A percentile compares a stretch with the other conserved stretches of the same genome.
phyloP scores from a whole-genome alignment of 768 basidiomycete species.

The Panellus pusillus region DNA sequence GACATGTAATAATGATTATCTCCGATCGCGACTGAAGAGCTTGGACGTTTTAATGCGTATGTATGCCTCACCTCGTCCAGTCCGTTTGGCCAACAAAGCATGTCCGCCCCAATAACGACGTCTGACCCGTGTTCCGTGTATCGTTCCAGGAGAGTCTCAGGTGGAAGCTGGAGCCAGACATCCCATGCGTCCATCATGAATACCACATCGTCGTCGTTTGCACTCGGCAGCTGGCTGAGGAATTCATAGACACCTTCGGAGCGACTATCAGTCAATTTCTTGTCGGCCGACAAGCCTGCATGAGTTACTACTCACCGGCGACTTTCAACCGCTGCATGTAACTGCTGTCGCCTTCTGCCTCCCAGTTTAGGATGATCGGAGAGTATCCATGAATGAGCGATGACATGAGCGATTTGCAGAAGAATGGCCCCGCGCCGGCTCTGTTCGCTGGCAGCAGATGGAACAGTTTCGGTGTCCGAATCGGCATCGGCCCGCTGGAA shows the following conservation, averaged over 20 bases:
- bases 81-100: slow-evolving; percentile 17
- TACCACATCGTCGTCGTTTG: slow-evolving; percentile 9
- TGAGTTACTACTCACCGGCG: slow-evolving; percentile 1
- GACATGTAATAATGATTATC: not conserved
- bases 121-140: slow-evolving; percentile 3
- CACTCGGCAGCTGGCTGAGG: not conserved
- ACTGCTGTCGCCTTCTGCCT: slow-evolving; percentile 8
- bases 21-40: too few relatives aligned
- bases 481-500: not conserved
- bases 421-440: not conserved
- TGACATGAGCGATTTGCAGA: slow-evolving; percentile 17
- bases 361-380: slow-evolving; percentile 18
- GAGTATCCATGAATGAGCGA: slow-evolving; percentile 14
- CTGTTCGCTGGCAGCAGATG: slow-evolving; percentile 4
- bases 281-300: not conserved
- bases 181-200: slow-evolving; percentile 21
- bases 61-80: slow-evolving; percentile 7
- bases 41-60: not conserved
- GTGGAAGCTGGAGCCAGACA: slow-evolving; percentile 17
- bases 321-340: slow-evolving; percentile 19
- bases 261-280: not conserved
- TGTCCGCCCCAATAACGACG: slow-evolving; percentile 14
- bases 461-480: not conserved
- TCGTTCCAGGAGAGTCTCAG: slow-evolving; percentile 6
- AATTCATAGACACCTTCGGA: slow-evolving; percentile 11